phyloP scores from a whole-genome alignment of 2,329 filamentous ascomycete species.

The Cercospora citrullina region DNA sequence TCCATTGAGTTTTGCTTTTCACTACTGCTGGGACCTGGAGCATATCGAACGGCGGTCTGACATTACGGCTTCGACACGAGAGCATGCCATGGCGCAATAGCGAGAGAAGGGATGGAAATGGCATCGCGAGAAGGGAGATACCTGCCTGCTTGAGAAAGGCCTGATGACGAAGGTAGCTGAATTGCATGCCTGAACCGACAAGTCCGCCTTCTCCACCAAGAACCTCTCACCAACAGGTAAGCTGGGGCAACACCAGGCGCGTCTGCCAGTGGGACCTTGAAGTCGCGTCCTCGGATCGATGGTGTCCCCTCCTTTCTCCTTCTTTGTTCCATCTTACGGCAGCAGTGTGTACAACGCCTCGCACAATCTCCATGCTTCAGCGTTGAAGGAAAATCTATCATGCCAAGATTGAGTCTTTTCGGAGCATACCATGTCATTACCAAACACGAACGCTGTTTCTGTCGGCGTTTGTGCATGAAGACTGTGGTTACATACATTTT shows the following conservation, averaged over 20 bases:
- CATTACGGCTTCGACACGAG: constrained; percentile 20
- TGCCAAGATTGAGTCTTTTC: constrained; percentile 58
- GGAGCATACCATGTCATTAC: constrained; percentile 57
- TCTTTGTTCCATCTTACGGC: constrained; percentile 42
- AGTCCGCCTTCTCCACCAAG: constrained; percentile 8
- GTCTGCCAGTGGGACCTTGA: background rate
- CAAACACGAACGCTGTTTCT: constrained; percentile 60
- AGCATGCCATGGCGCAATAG: constrained; percentile 23
- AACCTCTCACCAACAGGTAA: constrained; percentile 3
- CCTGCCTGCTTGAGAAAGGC: constrained; percentile 11
- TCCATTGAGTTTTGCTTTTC: constrained; percentile 8
- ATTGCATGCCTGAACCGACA: constrained; percentile 28
- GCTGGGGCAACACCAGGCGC: background rate
- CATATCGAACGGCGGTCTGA: constrained; percentile 19
- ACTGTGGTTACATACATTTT: constrained; percentile 54
- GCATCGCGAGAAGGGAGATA: constrained; percentile 9
- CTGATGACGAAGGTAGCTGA: constrained; percentile 26
- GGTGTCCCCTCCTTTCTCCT: background rate
- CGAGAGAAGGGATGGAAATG: constrained; percentile 13
- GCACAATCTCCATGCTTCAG: constrained; percentile 57
- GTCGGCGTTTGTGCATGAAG: constrained; percentile 65
- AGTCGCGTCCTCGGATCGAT: background rate
- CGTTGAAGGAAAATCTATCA: constrained; percentile 65
- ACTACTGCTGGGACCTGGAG: constrained; percentile 21
- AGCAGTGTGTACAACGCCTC: constrained; percentile 73